These are phyloP conservation scores for Dalbergia cultrata DNA, from an alignment of 306 rosid genomes.

Conservation along the genomic window DNA sequence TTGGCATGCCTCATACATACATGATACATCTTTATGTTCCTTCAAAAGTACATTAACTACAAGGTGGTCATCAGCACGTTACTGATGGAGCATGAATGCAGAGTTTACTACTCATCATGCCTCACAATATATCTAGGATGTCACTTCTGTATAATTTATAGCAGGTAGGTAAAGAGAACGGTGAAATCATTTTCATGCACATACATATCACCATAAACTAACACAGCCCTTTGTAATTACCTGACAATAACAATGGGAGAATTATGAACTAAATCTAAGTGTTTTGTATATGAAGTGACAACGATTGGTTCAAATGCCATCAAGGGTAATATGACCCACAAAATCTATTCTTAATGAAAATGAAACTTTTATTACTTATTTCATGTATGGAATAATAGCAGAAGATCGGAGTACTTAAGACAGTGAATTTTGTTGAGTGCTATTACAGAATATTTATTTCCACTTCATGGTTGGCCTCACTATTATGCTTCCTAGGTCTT, in stretches of 20 bases:
- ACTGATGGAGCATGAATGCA: not conserved
- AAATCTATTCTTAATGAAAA: conserved; percentile 1
- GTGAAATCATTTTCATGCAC: conserved; percentile 1
- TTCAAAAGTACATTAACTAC: conserved; percentile 6
- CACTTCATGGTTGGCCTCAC: not conserved
- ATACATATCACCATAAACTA: not conserved
- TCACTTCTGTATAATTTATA: not conserved
- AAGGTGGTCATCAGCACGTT: not conserved
- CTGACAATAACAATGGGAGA: no score
- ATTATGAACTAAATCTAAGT: no score
- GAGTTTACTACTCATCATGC: not conserved
- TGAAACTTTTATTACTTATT: not conserved
- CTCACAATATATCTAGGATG: no score
- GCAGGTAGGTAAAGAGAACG: not conserved
- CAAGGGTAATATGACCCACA: not conserved
- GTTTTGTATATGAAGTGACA: no score
- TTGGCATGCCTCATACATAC: not conserved
- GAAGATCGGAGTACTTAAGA: not conserved
- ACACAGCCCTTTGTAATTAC: no score
- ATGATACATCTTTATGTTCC: conserved; percentile 13
- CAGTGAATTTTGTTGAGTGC: not conserved
- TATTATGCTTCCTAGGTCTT: conserved; percentile 18
- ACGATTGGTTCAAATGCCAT: not conserved
- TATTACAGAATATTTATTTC: not conserved
- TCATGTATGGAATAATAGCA: conserved; percentile 12